Evolutionary conservation across 2,329 filamentous ascomycete genomes (phyloP).

Genomic region (Thielaviopsis cerberus): DNA sequence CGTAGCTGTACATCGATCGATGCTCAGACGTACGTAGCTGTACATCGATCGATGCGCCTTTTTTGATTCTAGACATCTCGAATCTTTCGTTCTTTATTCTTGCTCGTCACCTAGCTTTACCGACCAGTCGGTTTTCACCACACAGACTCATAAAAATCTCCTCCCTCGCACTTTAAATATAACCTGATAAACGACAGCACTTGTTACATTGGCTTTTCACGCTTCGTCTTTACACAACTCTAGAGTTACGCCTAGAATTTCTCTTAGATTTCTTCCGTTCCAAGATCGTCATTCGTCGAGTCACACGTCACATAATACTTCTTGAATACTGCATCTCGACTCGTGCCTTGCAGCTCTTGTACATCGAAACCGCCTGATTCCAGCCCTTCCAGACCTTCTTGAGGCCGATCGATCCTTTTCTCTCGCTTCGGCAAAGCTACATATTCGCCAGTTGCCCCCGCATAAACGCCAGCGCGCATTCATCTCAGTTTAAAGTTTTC

Average conservation of each 20-base stretch:
- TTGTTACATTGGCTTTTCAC: not conserved
- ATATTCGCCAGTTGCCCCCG: not conserved
- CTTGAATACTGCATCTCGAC: not conserved
- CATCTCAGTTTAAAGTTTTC: not conserved
- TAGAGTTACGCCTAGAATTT: not conserved
- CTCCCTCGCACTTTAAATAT: not conserved
- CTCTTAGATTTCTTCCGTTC: not conserved
- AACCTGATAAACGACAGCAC: not conserved
- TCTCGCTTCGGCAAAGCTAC: not conserved
- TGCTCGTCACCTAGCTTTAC: not conserved
- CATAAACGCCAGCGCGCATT: not conserved
- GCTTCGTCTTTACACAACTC: not conserved
- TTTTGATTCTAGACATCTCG: not conserved
- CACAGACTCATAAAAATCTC: not conserved
- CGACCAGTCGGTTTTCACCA: not conserved
- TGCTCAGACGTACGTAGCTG: too few species aligned
- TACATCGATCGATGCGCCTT: too few species aligned
- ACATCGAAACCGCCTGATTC: not conserved
- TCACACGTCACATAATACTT: not conserved
- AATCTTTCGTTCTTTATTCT: not conserved
- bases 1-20: too few species aligned
- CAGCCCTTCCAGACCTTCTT: not conserved
- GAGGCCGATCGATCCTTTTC: not conserved
- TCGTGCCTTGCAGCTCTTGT: not conserved
- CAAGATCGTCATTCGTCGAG: not conserved